Percentiles rank a stretch among this genome's conserved stretches.
Evolutionary conservation across 2,329 filamentous ascomycete species (phyloP).

Genomic region (Colletotrichum eremochloae): DNA sequence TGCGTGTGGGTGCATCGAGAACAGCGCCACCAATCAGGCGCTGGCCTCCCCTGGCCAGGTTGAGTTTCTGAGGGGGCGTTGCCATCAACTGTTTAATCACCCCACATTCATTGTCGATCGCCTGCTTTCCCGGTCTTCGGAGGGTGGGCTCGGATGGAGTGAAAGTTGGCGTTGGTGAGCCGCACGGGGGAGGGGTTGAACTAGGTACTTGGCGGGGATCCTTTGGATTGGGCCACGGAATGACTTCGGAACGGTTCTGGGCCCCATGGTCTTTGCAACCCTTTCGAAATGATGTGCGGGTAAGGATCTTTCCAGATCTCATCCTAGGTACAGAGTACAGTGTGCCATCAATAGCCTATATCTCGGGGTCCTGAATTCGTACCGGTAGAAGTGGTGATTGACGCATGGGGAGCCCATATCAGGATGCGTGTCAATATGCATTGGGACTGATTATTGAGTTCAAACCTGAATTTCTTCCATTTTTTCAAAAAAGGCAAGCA

Average conservation of each 20-base stretch:
- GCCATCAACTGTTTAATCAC: not conserved
- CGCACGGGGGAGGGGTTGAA: not conserved
- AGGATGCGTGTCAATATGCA: not conserved
- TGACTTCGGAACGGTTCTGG: not conserved
- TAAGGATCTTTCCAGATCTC: no score
- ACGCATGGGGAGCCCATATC: not conserved
- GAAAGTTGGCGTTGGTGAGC: not conserved
- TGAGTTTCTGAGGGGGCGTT: not conserved
- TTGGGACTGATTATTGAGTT: not conserved
- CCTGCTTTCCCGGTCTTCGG: not conserved
- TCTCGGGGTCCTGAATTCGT: not conserved
- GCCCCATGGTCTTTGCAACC: not conserved
- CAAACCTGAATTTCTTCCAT: not conserved
- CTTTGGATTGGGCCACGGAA: conserved; percentile 7
- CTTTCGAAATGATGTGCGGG: not conserved
- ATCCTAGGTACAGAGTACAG: not conserved
- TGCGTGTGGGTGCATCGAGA: conserved; percentile 8
- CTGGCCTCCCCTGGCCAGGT: no score
- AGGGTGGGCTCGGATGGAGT: not conserved
- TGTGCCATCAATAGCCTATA: no score
- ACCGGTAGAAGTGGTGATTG: not conserved
- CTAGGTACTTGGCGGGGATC: not conserved
- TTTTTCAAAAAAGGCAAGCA: not conserved
- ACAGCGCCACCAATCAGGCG: conserved; percentile 11
- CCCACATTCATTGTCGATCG: not conserved